Conservation (phyloP, 164 flowering plant species). For the Nymphaea colorata region DNA sequence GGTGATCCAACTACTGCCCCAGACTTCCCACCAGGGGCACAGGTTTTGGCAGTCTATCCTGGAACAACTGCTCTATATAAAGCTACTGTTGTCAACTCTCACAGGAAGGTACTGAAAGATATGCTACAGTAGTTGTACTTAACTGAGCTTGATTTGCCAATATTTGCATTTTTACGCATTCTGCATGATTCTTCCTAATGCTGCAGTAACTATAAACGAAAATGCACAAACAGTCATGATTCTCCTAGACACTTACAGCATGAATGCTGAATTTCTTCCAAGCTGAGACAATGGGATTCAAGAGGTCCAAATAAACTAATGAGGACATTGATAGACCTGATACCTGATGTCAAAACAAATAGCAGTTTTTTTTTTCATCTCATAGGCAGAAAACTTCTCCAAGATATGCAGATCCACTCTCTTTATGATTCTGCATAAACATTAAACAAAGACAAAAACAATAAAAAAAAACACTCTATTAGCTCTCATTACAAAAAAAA, state of each 20-base stretch:
- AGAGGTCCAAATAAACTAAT: too few species aligned
- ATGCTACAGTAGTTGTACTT: background rate
- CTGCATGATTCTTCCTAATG: background rate
- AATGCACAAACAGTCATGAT: background rate
- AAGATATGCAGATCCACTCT: too few species aligned
- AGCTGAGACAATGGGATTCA: too few species aligned
- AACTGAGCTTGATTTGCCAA: background rate
- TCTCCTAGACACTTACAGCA: background rate
- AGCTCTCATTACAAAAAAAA: too few species aligned
- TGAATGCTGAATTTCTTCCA: too few species aligned
- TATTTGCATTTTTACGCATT: background rate
- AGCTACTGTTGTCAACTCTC: conserved; percentile 80
- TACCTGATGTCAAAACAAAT: background rate
- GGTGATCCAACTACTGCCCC: conserved; percentile 55
- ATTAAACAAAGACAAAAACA: too few species aligned
- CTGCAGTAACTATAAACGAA: background rate
- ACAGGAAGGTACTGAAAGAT: conserved; percentile 49
- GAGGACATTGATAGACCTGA: background rate
- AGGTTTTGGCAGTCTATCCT: conserved; percentile 95
- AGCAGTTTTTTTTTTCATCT: background rate
- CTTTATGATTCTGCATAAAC: too few species aligned
- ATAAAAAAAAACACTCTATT: too few species aligned
- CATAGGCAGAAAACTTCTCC: background rate
- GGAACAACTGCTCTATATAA: conserved; percentile 87
- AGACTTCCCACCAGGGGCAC: conserved; percentile 68